phyloP scores from a whole-genome alignment of 495 filamentous ascomycete genomes.

The Astrothelium macrocarpum region DNA sequence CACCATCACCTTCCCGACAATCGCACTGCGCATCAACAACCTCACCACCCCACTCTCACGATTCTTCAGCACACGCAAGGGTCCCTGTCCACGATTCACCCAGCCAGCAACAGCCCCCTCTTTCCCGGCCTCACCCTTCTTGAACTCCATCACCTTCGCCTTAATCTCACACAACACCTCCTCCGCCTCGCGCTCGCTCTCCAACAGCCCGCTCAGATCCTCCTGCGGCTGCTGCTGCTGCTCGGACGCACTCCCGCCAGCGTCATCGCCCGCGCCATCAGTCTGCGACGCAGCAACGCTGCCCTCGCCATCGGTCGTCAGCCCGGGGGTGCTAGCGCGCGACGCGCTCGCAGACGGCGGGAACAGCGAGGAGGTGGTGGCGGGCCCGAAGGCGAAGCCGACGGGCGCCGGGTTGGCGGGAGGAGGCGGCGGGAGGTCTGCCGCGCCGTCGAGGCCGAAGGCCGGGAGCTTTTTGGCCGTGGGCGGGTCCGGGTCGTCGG shows the following conservation, averaged over 20 bases:
- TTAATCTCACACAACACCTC: constrained; percentile 21
- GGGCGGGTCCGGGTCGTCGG: too few species aligned
- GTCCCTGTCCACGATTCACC: constrained; percentile 21
- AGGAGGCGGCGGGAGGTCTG: too few species aligned
- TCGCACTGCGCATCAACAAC: constrained; percentile 18
- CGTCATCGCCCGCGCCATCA: too few species aligned
- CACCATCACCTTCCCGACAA: constrained; percentile 18
- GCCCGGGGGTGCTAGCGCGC: constrained; percentile 22
- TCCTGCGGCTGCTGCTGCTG: constrained; percentile 14
- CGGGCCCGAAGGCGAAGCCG: constrained; percentile 19
- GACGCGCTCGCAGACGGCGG: constrained; percentile 14
- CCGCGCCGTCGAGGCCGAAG: too few species aligned
- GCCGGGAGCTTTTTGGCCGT: too few species aligned
- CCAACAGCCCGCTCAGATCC: constrained; percentile 20
- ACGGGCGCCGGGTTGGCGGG: too few species aligned
- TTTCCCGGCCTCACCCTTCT: constrained; percentile 7
- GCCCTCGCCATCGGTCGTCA: constrained; percentile 21
- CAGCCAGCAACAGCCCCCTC: constrained; percentile 10
- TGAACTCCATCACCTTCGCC: constrained; percentile 19
- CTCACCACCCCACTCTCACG: constrained; percentile 22
- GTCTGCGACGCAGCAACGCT: constrained; percentile 17
- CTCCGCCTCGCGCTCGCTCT: constrained; percentile 15
- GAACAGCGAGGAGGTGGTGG: too few species aligned
- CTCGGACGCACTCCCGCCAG: constrained; percentile 1
- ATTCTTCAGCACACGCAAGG: constrained; percentile 25